These are phyloP conservation scores for Aspergillus phoenicis DNA, from an alignment of 2,329 filamentous ascomycete species.

Conservation along the genomic window DNA sequence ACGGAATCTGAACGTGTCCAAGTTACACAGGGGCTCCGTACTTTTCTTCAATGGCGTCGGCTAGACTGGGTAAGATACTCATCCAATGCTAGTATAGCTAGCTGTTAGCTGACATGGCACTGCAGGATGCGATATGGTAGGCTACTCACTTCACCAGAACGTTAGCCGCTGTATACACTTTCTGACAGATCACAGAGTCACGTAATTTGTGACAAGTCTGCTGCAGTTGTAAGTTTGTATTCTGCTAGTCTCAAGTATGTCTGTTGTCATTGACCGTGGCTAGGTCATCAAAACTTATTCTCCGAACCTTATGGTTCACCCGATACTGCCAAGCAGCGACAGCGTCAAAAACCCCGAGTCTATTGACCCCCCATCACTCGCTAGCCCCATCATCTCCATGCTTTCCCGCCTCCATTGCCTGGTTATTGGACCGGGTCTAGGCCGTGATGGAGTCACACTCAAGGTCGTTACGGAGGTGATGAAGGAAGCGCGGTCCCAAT, in stretches of 20 bases:
- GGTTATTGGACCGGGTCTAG: slow-evolving; percentile 89
- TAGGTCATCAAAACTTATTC: slow-evolving; percentile 95
- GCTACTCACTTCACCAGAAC: slow-evolving; percentile 16
- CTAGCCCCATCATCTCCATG: slow-evolving; percentile 73
- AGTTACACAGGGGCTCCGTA: slow-evolving; percentile 94
- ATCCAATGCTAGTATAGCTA: not conserved
- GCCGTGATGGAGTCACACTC: slow-evolving; percentile 87
- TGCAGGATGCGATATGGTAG: slow-evolving; percentile 74
- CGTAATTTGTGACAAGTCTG: slow-evolving; percentile 91
- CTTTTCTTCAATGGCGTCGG: slow-evolving; percentile 96
- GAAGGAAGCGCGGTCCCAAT: slow-evolving; percentile 69
- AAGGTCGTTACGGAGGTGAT: slow-evolving; percentile 80
- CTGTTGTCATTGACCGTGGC: not conserved
- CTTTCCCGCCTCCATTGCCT: slow-evolving; percentile 86
- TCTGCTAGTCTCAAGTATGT: not conserved
- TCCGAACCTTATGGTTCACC: slow-evolving; percentile 97
- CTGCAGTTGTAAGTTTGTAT: slow-evolving; percentile 56
- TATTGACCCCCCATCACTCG: slow-evolving; percentile 61
- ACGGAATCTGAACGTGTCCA: slow-evolving; percentile 11
- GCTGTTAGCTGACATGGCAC: slow-evolving; percentile 16
- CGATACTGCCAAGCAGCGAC: slow-evolving; percentile 80
- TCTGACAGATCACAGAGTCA: slow-evolving; percentile 58
- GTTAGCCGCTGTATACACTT: not conserved
- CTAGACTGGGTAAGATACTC: slow-evolving; percentile 66
- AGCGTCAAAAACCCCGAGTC: slow-evolving; percentile 51